Evolutionary conservation across 257 asterid genomes (phyloP).

Genomic region (Petunia secreta): DNA sequence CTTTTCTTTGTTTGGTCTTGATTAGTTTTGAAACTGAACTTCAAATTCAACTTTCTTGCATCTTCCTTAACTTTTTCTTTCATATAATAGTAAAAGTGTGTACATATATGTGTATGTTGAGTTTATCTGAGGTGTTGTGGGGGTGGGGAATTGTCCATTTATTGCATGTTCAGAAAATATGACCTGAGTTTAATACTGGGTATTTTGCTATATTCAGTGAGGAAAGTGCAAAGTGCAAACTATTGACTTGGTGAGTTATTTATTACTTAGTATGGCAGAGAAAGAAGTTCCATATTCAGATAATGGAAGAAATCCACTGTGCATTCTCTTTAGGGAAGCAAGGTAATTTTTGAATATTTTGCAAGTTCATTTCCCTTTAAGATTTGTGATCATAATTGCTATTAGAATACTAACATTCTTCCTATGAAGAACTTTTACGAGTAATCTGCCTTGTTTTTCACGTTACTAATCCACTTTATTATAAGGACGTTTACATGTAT

Average conservation of each 20-base stretch:
- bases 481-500: neutral
- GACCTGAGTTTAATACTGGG: neutral
- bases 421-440: neutral
- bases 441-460: neutral
- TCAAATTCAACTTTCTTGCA: constrained; percentile 3
- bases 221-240: constrained; percentile 17
- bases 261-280: constrained; percentile 34
- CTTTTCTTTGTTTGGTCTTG: neutral
- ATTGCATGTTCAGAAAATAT: neutral
- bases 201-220: neutral
- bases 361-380: neutral
- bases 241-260: neutral
- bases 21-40: neutral
- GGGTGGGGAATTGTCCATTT: neutral
- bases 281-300: constrained; percentile 37
- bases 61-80: neutral
- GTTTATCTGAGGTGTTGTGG: neutral
- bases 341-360: constrained; percentile 37
- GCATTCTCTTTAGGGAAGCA: constrained; percentile 44
- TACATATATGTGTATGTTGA: neutral
- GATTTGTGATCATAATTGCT: neutral
- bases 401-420: neutral
- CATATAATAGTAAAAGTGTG: neutral
- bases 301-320: constrained; percentile 35
- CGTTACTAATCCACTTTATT: neutral